Conservation (phyloP, 768 basidiomycete species). For the Megacollybia marginata region DNA sequence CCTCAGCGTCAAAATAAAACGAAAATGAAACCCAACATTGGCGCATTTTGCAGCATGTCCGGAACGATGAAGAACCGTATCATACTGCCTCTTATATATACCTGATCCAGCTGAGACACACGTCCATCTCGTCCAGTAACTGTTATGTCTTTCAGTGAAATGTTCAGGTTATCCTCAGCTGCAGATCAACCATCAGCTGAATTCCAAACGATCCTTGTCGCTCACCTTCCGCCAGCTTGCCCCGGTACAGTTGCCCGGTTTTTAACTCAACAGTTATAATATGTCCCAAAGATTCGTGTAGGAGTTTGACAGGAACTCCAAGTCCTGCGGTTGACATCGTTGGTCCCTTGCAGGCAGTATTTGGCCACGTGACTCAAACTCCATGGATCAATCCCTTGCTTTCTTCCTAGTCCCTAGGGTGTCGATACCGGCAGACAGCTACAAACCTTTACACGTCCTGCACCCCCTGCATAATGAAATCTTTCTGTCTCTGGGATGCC, state of each 20-base stretch:
- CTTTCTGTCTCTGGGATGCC: too few relatives aligned
- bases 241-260: conserved; percentile 94
- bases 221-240: conserved; percentile 94
- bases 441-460: too few relatives aligned
- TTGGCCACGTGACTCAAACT: too few relatives aligned
- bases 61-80: conserved; percentile 98
- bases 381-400: too few relatives aligned
- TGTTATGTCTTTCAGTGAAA: conserved; percentile 92
- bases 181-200: conserved; percentile 5
- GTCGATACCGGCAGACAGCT: too few relatives aligned
- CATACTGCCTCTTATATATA: conserved; percentile 98
- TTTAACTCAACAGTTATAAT: conserved; percentile 97
- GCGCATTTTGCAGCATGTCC: conserved; percentile 98
- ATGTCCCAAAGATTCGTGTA: conserved; percentile 95
- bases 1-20: conserved; percentile 1
- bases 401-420: too few relatives aligned
- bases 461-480: too few relatives aligned
- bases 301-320: conserved; percentile 92
- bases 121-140: conserved; percentile 97
- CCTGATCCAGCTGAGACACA: conserved; percentile 97
- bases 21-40: conserved; percentile 63
- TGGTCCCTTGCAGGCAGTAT: background rate
- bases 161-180: conserved; percentile 99
- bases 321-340: conserved; percentile 57
- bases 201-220: conserved; percentile 3